Conservation (phyloP, 1,284 basidiomycete genomes). For the Pseudozyma hubeiensis region DNA sequence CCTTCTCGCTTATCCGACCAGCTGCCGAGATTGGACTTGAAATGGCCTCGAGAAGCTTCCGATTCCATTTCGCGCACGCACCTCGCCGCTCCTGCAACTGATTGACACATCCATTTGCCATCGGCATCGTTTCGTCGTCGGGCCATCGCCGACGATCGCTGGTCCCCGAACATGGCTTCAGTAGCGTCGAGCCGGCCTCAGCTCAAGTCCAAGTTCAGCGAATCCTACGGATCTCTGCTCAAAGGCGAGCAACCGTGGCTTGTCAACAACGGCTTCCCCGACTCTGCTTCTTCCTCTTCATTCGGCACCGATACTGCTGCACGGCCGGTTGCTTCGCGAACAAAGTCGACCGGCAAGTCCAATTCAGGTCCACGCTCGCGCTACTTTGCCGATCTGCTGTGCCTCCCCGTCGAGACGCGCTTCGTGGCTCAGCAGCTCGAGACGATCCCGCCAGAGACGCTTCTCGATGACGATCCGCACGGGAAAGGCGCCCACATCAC, state of each 20-base stretch:
- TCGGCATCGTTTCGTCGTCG: not conserved
- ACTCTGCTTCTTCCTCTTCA: constrained; percentile 13
- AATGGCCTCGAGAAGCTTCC: constrained; percentile 4
- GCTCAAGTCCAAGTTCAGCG: constrained; percentile 58
- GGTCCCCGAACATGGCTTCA: constrained; percentile 11
- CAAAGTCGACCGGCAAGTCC: constrained; percentile 55
- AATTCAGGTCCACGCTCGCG: constrained; percentile 58
- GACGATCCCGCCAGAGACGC: constrained; percentile 34
- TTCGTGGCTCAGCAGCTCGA: constrained; percentile 49
- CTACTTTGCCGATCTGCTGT: constrained; percentile 61
- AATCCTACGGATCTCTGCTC: constrained; percentile 52
- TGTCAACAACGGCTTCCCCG: constrained; percentile 4
- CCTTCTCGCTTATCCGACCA: constrained; percentile 8
- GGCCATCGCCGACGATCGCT: constrained; percentile 1
- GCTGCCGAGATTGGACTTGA: constrained; percentile 14
- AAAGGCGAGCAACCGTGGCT: constrained; percentile 61
- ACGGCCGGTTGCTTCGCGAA: constrained; percentile 21
- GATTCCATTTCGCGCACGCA: constrained; percentile 1
- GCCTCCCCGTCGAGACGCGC: constrained; percentile 56
- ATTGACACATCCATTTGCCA: not conserved
- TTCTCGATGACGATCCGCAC: constrained; percentile 54
- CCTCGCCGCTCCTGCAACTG: not conserved
- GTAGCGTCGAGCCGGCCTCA: constrained; percentile 36
- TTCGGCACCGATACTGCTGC: constrained; percentile 12
- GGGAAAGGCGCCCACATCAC: constrained; percentile 49